Evolutionary conservation across 2,329 filamentous ascomycete species (phyloP), one percentile per base, ranked within the genome.

Genomic region (Fusarium pseudograminearum): DNA sequence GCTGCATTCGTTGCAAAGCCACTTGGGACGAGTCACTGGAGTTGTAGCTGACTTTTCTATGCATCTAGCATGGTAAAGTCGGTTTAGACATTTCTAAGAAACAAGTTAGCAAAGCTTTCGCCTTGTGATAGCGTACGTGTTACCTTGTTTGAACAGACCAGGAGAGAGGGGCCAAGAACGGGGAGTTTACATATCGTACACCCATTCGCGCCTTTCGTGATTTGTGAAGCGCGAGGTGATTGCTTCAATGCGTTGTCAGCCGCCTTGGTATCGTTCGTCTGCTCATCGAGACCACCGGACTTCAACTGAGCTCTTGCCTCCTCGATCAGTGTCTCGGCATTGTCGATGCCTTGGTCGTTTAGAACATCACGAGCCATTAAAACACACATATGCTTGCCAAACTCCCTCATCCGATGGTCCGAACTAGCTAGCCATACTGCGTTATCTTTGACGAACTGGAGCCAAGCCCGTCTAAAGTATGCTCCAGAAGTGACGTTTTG

Each of bases 361-460:
- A 89, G 73, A 7, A 83, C 78, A 56, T 84, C 79, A 42, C 85
- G 79, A 4, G 83, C 83, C 40, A 87, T 78, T 50, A 89, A 79
- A 52, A 86, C 83, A 40, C 81, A 81, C 18, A 84, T 72, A 69
- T 89, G 86, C 70, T 87, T 87, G 46, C 84, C 83, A 64, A 87
- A 87, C 73, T 89, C 86, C 7, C 81, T 78, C 74, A 84, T 81
- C 18, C 86, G 83, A 47, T 82, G 78, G 26, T 81, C 79, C 14
- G 81, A 81, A 10, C 80, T 80, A 12, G 82, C 80, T n/a, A 89
- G 77, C 87, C 87, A 89, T 5, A 73, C 46, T 1, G 83, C 83
- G 73, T 86, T 86, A 20, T 83, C 78, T 52, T 80, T 77, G 40
- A 86, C 78, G 72, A 89, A 89, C 26, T 78, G 80, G 42, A 86